Conservation (phyloP, 2,329 filamentous ascomycete genomes). For the Rasamsonia emersonii region DNA sequence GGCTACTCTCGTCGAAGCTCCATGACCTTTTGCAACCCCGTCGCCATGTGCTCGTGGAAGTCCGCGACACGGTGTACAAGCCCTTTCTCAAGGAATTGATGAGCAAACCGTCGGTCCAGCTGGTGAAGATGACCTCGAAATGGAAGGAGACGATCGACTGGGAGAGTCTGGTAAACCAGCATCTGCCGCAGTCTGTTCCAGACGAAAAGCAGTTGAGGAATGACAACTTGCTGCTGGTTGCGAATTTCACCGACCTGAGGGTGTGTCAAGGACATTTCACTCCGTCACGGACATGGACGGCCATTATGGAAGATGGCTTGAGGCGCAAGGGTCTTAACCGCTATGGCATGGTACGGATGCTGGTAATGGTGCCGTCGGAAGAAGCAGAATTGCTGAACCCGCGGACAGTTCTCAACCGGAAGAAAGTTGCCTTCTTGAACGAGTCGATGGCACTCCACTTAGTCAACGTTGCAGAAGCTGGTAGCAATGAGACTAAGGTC, state of each 20-base stretch:
- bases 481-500: constrained; percentile 21
- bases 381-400: constrained; percentile 56
- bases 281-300: constrained; percentile 49
- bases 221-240: constrained; percentile 63
- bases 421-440: constrained; percentile 49
- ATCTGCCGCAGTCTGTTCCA: constrained; percentile 45
- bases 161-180: constrained; percentile 19
- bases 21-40: constrained; percentile 68
- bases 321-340: constrained; percentile 56
- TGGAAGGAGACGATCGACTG: constrained; percentile 39
- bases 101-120: constrained; percentile 37
- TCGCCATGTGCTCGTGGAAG: constrained; percentile 75
- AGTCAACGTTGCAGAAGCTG: constrained; percentile 46
- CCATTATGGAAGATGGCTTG: constrained; percentile 49
- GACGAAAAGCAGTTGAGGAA: constrained; percentile 48
- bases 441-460: constrained; percentile 41
- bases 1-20: constrained; percentile 69
- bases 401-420: constrained; percentile 46
- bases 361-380: constrained; percentile 60
- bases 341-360: constrained; percentile 70
- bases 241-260: constrained; percentile 54
- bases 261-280: constrained; percentile 40
- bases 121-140: constrained; percentile 40
- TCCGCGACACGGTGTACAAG: constrained; percentile 50
- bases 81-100: constrained; percentile 54